phyloP scores from a whole-genome alignment of 192 early-diverging fungal species.

The Coemansia biformis region DNA sequence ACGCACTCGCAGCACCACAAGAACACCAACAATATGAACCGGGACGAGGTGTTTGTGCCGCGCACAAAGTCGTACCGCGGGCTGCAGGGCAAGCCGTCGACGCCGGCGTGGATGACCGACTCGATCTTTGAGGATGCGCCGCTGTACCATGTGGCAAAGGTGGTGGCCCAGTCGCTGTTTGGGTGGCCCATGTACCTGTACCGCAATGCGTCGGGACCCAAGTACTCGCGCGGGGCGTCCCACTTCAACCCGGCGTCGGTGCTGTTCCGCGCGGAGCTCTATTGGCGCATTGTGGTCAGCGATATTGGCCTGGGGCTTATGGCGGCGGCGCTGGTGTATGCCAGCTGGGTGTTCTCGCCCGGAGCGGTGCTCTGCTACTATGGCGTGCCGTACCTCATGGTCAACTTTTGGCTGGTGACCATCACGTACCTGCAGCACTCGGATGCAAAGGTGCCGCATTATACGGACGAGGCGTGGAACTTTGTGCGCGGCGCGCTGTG shows the following conservation, averaged over 20 bases:
- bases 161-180: slow-evolving; percentile 65
- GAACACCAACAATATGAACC: slow-evolving; percentile 78
- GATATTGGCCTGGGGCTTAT: slow-evolving; percentile 67
- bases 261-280: slow-evolving; percentile 76
- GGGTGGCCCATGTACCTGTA: slow-evolving; percentile 90
- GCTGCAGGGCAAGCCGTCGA: slow-evolving; percentile 49
- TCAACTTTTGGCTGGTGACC: slow-evolving; percentile 94
- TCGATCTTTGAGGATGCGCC: slow-evolving; percentile 71
- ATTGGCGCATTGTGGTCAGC: slow-evolving; percentile 62
- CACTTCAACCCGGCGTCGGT: slow-evolving; percentile 81
- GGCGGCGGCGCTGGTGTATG: slow-evolving; percentile 52
- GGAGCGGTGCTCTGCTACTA: slow-evolving; percentile 75
- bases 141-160: slow-evolving; percentile 56
- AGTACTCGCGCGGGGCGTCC: slow-evolving; percentile 67
- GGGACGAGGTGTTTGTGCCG: slow-evolving; percentile 95
- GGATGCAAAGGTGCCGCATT: slow-evolving; percentile 83
- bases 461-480: slow-evolving; percentile 75
- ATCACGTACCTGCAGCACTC: slow-evolving; percentile 97
- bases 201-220: slow-evolving; percentile 73
- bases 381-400: slow-evolving; percentile 83
- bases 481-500: slow-evolving; percentile 88
- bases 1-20: slow-evolving; percentile 93
- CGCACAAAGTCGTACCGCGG: slow-evolving; percentile 59
- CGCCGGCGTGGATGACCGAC: slow-evolving; percentile 49
- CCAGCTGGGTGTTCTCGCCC: slow-evolving; percentile 51